phyloP scores from a whole-genome alignment of 805 yeast genomes.

The Pichia deserticola region DNA sequence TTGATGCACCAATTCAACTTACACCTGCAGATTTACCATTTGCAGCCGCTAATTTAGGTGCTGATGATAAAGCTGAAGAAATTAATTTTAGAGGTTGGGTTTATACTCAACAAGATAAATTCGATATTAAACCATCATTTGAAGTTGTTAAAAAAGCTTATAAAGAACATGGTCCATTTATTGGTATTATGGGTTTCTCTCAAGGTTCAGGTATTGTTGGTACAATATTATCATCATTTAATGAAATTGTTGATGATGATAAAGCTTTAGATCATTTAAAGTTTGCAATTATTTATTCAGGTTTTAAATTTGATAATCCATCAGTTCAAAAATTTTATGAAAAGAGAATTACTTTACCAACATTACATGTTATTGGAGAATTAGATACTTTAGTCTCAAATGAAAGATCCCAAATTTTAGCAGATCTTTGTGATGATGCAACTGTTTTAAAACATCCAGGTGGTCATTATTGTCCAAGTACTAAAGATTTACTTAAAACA shows the following conservation, averaged over 20 bases:
- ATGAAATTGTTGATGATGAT: conserved; percentile 40
- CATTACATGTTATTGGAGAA: conserved; percentile 81
- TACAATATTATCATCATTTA: conserved; percentile 53
- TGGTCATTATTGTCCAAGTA: conserved; percentile 93
- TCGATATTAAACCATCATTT: conserved; percentile 34
- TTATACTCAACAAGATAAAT: conserved; percentile 35
- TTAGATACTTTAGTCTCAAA: conserved; percentile 80
- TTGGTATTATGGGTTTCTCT: conserved; percentile 84
- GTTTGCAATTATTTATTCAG: conserved; percentile 73
- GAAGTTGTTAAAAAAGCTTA: conserved; percentile 41
- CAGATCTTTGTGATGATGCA: conserved; percentile 45
- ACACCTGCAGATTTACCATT: conserved; percentile 70
- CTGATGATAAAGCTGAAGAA: conserved; percentile 34
- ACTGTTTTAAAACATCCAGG: conserved; percentile 75
- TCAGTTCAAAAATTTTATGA: conserved; percentile 25
- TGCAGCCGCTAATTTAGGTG: conserved; percentile 38
- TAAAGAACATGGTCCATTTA: conserved; percentile 69
- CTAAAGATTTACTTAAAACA: conserved; percentile 38
- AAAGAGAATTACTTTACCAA: conserved; percentile 25
- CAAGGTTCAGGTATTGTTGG: conserved; percentile 93
- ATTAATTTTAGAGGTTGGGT: conserved; percentile 62
- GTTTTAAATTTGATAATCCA: conserved; percentile 32
- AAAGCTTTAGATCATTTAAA: conserved; percentile 42
- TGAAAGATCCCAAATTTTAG: conserved; percentile 57
- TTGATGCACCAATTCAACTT: conserved; percentile 70